Percentiles rank a stretch among this genome's conserved stretches.
Evolutionary conservation across 305 asterid genomes (phyloP).

Genomic region (Withania somnifera): DNA sequence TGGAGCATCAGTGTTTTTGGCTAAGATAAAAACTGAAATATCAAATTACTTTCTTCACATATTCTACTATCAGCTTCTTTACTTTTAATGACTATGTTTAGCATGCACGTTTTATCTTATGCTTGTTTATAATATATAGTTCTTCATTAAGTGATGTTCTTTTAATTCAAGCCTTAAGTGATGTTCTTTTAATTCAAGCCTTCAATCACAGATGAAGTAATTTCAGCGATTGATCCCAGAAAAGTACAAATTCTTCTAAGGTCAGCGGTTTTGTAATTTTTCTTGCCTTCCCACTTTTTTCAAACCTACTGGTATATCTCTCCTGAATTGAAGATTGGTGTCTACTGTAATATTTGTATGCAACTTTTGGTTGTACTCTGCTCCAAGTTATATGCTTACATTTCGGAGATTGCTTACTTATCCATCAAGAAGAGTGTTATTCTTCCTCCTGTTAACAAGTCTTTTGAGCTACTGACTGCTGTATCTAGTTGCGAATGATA

Average conservation of each 20-base stretch:
- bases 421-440: neutral
- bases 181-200: conserved; percentile 2
- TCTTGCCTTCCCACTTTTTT: neutral
- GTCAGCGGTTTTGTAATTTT: conserved; percentile 23
- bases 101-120: neutral
- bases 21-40: neutral
- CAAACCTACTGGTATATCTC: neutral
- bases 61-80: neutral
- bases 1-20: neutral
- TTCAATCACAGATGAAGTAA: conserved; percentile 57
- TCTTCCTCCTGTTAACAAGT: neutral
- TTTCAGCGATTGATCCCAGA: conserved; percentile 83
- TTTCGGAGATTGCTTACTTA: neutral
- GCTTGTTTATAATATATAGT: conserved; percentile 6
- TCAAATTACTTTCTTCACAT: neutral
- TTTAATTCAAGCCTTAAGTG: conserved; percentile 7
- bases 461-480: neutral
- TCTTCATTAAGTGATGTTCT: conserved; percentile 7
- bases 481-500: neutral
- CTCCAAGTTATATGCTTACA: neutral
- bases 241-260: conserved; percentile 88
- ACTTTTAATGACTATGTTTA: neutral
- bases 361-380: neutral
- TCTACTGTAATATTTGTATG: neutral
- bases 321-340: neutral